Base-by-base conservation (phyloP, 768 basidiomycete species). In the Boletus rubropictus region DNA sequence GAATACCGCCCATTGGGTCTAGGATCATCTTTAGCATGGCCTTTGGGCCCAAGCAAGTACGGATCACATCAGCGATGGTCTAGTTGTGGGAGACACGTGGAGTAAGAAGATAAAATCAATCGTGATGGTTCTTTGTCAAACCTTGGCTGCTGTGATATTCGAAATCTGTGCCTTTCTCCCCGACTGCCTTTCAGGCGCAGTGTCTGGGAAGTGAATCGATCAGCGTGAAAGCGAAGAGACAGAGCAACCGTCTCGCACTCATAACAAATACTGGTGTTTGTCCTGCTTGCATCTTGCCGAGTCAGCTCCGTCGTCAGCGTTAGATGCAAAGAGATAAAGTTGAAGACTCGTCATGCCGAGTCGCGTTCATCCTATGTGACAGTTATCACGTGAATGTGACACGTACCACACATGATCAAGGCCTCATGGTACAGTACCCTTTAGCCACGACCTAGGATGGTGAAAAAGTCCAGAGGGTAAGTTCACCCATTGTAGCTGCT, bases 11-110 rank as follows among this genome's bases (percentile, higher is more conserved):
- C 96, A 99, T 98, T 1, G 94, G 94, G 72, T 98, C 95, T 36
- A 97, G 71, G 57, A 98, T 96, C 96, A 99, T 98, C 77, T 98
- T 99, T 43, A 98, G 73, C 96, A 98, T 98, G 34, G 96, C 84
- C 62, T 96, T 95, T 1, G 95, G 95, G 1, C 94, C 96, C 29
- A 98, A 68, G 78, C 96, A 98, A 52, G 95, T 98, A 51, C 95
- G 70, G 58, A 98, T 97, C 5, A 99, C 94, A 76, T 98, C 96
- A 52, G 95, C 92, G 1, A 98, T 93, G 8, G 92, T 96, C 93
- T 94, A 49, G 18, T 46, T 12, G 9, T 3, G 54, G 40, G 8
- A 21, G 9, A 28, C 1, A 32, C 17, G 27, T 21, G 12, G 11
- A 20, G 3, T 40, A 3, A 44, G 41, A 15, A 22, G 2, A 10